phyloP scores from a whole-genome alignment of 352 stramenopile species.

The Pythium aphanidermatum region DNA sequence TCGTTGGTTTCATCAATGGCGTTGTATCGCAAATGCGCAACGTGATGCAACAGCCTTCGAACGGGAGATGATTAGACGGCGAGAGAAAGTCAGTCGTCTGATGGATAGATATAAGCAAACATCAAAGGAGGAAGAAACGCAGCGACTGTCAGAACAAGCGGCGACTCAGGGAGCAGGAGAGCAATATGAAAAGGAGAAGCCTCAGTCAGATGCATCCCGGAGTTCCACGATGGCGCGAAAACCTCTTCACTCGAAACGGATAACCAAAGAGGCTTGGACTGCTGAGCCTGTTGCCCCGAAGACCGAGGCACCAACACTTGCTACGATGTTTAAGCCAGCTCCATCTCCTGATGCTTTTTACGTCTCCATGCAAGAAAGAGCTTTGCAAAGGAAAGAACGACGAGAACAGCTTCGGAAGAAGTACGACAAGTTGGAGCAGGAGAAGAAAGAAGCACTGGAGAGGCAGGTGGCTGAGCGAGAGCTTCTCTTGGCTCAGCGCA shows the following conservation, averaged over 20 bases:
- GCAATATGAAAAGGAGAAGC: too few species aligned
- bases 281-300: too few species aligned
- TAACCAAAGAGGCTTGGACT: too few species aligned
- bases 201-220: too few species aligned
- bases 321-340: too few species aligned
- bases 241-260: too few species aligned
- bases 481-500: conserved; percentile 28
- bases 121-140: neutral
- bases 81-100: conserved; percentile 27
- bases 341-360: conserved; percentile 37
- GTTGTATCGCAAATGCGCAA: conserved; percentile 9
- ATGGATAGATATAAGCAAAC: conserved; percentile 8
- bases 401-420: conserved; percentile 42
- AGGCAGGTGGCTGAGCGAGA: conserved; percentile 37
- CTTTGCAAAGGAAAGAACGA: conserved; percentile 44
- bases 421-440: conserved; percentile 44
- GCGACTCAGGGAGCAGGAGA: too few species aligned
- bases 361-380: conserved; percentile 44
- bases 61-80: conserved; percentile 20
- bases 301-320: too few species aligned
- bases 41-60: conserved; percentile 26
- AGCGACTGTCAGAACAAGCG: too few species aligned
- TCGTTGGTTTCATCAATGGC: conserved; percentile 50
- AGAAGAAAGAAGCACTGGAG: conserved; percentile 35
- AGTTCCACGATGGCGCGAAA: too few species aligned